These are phyloP conservation scores for Pleurotus eryngii DNA, from an alignment of 768 basidiomycete genomes.

Conservation along the genomic window DNA sequence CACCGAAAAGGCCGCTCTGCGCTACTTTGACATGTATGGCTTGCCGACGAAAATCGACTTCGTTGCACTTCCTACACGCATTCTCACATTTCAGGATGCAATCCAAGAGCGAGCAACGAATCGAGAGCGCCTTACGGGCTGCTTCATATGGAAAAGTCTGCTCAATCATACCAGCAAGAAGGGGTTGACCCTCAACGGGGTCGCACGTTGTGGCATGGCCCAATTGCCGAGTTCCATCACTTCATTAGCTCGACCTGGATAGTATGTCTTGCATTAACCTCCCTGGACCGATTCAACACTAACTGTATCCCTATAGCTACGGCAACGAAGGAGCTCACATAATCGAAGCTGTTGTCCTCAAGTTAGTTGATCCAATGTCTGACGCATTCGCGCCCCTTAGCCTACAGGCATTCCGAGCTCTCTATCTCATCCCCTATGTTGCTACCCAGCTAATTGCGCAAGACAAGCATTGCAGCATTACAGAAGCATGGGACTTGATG, in stretches of 20 bases:
- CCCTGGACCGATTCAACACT: neutral
- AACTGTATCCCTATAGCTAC: neutral
- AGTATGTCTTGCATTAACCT: neutral
- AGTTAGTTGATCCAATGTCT: neutral
- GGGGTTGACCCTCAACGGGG: neutral
- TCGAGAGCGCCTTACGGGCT: neutral
- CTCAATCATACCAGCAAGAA: neutral
- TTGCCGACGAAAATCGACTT: too few species aligned
- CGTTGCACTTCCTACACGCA: too few species aligned
- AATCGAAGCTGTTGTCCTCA: neutral
- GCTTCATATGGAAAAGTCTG: neutral
- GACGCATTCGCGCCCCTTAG: neutral
- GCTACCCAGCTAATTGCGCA: neutral
- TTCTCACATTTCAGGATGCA: too few species aligned
- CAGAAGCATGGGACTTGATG: slow-evolving; percentile 3
- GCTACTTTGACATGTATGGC: too few species aligned
- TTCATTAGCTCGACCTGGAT: neutral
- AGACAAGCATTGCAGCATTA: neutral
- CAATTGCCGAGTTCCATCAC: neutral
- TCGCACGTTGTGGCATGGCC: neutral
- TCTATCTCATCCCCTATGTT: slow-evolving; percentile 5
- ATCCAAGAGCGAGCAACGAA: too few species aligned
- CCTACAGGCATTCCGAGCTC: neutral
- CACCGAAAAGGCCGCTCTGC: too few species aligned
- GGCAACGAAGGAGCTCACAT: slow-evolving; percentile 3